Evolutionary conservation across 345 rosid genomes (phyloP).

Genomic region (Raphanus sativus): DNA sequence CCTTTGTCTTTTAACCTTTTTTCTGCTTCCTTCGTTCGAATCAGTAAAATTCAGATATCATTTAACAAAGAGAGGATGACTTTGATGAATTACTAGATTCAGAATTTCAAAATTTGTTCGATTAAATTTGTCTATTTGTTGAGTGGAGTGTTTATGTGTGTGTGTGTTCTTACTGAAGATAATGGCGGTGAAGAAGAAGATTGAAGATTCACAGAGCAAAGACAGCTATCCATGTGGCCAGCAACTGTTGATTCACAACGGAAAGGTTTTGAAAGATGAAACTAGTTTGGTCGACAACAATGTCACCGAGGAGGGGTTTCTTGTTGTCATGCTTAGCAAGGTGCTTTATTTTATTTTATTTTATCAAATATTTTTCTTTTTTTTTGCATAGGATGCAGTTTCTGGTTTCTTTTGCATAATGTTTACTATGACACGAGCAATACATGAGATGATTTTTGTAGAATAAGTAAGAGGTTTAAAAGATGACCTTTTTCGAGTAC

Average conservation of each 20-base stretch:
- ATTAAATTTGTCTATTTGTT: constrained; percentile 11
- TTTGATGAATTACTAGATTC: constrained; percentile 16
- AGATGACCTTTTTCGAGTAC: neutral
- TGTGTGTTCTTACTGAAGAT: constrained; percentile 59
- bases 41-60: neutral
- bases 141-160: constrained; percentile 57
- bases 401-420: neutral
- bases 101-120: neutral
- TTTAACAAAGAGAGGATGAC: neutral
- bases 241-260: constrained; percentile 89
- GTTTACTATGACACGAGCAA: neutral
- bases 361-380: neutral
- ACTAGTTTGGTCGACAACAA: constrained; percentile 78
- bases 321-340: constrained; percentile 99
- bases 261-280: constrained; percentile 97
- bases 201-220: constrained; percentile 92
- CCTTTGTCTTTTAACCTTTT: neutral
- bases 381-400: neutral
- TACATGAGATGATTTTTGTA: neutral
- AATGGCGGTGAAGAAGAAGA: constrained; percentile 96
- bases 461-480: neutral
- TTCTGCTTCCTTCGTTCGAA: neutral
- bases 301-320: constrained; percentile 91
- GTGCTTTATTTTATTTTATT: constrained; percentile 37
- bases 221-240: constrained; percentile 95